Evolutionary conservation across 2,329 filamentous ascomycete genomes (phyloP).

Genomic region (Eutypella sp.): DNA sequence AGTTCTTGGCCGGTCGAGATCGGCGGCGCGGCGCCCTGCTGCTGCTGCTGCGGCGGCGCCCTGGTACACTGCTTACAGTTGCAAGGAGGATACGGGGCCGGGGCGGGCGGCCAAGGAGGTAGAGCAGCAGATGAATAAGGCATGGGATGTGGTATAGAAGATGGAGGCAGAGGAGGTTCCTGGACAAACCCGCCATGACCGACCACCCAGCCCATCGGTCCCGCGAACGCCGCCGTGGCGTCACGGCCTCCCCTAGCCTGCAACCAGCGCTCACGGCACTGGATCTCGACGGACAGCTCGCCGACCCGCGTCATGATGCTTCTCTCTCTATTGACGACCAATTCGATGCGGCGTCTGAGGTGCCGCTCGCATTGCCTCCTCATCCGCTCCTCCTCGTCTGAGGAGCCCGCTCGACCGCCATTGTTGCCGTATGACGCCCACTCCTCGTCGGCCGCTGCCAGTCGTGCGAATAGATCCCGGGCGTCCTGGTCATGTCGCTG

Average conservation of each 20-base stretch:
- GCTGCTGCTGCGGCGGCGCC: too few relatives aligned
- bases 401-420: neutral
- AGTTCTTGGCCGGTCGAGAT: neutral
- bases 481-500: conserved; percentile 35
- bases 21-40: neutral
- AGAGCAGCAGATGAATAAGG: neutral
- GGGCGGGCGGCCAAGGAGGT: neutral
- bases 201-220: conserved; percentile 4
- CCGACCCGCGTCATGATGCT: conserved; percentile 40
- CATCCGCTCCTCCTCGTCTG: conserved; percentile 22
- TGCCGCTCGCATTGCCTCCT: conserved; percentile 37
- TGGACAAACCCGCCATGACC: conserved; percentile 8
- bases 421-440: conserved; percentile 14
- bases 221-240: conserved; percentile 1
- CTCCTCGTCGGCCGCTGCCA: conserved; percentile 32
- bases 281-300: conserved; percentile 46
- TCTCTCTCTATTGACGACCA: conserved; percentile 42
- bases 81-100: neutral
- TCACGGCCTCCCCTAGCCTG: conserved; percentile 25
- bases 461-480: conserved; percentile 32
- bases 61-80: neutral
- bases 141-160: neutral
- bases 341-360: conserved; percentile 38
- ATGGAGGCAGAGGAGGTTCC: neutral
- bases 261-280: conserved; percentile 36